phyloP scores from a whole-genome alignment of 345 rosid genomes.

The Jatropha curcas region DNA sequence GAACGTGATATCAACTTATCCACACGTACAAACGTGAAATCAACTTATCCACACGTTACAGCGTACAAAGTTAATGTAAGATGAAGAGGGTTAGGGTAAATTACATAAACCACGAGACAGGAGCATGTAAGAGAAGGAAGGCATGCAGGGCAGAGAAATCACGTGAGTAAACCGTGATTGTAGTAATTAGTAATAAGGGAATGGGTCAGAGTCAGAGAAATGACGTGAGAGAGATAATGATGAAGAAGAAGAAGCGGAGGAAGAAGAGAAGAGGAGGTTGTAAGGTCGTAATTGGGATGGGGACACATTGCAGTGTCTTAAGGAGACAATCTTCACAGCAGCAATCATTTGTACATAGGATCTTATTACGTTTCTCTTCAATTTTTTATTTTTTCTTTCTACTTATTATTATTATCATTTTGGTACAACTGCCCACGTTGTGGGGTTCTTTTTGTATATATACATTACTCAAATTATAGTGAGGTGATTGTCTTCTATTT shows the following conservation, averaged over 20 bases:
- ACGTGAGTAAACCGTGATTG: slow-evolving; percentile 36
- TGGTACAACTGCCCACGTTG: neutral
- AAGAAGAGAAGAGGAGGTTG: neutral
- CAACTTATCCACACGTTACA: too few species aligned
- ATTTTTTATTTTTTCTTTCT: neutral
- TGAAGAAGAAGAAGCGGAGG: neutral
- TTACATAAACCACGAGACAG: neutral
- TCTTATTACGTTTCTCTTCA: slow-evolving; percentile 11
- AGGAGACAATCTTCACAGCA: slow-evolving; percentile 41
- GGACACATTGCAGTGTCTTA: slow-evolving; percentile 31
- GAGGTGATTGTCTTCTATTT: slow-evolving; percentile 19
- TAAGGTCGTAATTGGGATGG: slow-evolving; percentile 7
- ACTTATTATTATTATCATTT: neutral
- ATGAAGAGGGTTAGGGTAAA: too few species aligned
- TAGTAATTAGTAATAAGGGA: slow-evolving; percentile 14
- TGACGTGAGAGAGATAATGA: slow-evolving; percentile 22
- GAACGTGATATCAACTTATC: too few species aligned
- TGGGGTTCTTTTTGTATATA: slow-evolving; percentile 10
- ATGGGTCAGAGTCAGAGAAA: slow-evolving; percentile 15
- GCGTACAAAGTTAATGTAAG: too few species aligned
- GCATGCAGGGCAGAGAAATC: slow-evolving; percentile 24
- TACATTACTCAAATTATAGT: slow-evolving; percentile 16
- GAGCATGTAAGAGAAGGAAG: neutral
- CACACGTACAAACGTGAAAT: too few species aligned
- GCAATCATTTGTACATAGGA: slow-evolving; percentile 57